Conservation (phyloP, 2,329 filamentous ascomycete species). For the Podosphaera leucotricha region DNA sequence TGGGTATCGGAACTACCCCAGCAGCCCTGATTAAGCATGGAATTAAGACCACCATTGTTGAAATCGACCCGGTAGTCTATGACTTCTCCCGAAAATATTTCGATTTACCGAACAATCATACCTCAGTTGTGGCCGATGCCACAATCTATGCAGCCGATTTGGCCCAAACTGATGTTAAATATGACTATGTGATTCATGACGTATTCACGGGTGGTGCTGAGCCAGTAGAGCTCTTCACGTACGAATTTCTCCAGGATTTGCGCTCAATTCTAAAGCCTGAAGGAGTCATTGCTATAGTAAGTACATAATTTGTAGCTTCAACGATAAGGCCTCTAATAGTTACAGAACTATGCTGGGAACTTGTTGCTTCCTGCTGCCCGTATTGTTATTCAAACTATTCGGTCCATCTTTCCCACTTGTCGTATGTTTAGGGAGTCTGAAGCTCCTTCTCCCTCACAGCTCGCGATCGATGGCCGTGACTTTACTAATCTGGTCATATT, state of each 20-base stretch:
- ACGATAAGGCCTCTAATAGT: constrained; percentile 3
- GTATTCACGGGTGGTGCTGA: constrained; percentile 95
- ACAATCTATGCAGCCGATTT: constrained; percentile 36
- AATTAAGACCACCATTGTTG: constrained; percentile 79
- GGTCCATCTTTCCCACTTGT: constrained; percentile 63
- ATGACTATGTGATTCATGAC: constrained; percentile 89
- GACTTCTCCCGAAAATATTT: constrained; percentile 70
- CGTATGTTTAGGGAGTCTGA: constrained; percentile 69
- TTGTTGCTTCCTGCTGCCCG: constrained; percentile 51
- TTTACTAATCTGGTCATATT: constrained; percentile 96
- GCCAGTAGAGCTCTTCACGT: constrained; percentile 67
- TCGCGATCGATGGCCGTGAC: constrained; percentile 30
- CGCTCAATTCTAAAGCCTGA: constrained; percentile 46
- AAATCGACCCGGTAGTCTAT: constrained; percentile 79
- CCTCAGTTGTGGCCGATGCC: constrained; percentile 61
- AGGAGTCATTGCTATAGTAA: constrained; percentile 70
- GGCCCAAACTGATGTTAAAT: constrained; percentile 24
- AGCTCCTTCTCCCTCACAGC: constrained; percentile 22
- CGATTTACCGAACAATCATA: constrained; percentile 51
- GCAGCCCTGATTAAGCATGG: constrained; percentile 69
- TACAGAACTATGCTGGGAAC: constrained; percentile 83
- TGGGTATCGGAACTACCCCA: constrained; percentile 81
- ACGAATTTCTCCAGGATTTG: constrained; percentile 56
- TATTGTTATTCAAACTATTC: constrained; percentile 64
- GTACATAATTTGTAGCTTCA: constrained; percentile 11